Evolutionary conservation across 306 rosid species (phyloP).

Genomic region (Gynostemma pentaphyllum): DNA sequence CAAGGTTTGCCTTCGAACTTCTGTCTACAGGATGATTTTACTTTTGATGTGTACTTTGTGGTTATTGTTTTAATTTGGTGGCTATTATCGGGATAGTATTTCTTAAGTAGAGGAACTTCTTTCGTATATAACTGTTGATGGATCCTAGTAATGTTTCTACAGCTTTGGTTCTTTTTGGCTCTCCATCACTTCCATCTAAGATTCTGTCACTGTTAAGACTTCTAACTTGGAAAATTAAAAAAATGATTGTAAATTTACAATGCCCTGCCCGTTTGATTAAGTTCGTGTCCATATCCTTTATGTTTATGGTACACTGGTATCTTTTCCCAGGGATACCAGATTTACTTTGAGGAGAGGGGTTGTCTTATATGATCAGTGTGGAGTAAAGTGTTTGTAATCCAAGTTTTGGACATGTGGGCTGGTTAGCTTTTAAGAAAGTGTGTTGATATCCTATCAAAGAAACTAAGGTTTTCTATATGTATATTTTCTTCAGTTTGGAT

Average conservation of each 20-base stretch:
- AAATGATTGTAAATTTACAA: not conserved
- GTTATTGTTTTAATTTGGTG: too few relatives aligned
- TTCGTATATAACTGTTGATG: not conserved
- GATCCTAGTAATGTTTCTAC: not conserved
- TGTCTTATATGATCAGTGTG: not conserved
- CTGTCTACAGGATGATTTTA: not conserved
- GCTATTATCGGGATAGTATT: not conserved
- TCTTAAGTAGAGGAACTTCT: not conserved
- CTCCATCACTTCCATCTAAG: not conserved
- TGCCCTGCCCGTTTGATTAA: not conserved
- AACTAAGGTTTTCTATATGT: not conserved
- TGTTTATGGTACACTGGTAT: not conserved
- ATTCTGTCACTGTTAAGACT: not conserved
- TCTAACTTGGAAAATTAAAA: not conserved
- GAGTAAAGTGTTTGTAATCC: not conserved
- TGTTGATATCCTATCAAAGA: not conserved
- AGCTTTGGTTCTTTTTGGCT: not conserved
- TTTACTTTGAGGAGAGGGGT: not conserved
- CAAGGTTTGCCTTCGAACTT: constrained; percentile 11
- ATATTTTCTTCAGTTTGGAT: not conserved
- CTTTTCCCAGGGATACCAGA: not conserved
- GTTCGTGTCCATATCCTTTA: not conserved
- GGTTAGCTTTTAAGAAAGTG: not conserved
- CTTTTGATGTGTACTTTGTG: too few relatives aligned
- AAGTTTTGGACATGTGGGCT: not conserved